Percentiles rank a stretch among this genome's conserved stretches.
Conservation (phyloP, 2,329 filamentous ascomycete genomes). For the Sarocladium brachiariae region DNA sequence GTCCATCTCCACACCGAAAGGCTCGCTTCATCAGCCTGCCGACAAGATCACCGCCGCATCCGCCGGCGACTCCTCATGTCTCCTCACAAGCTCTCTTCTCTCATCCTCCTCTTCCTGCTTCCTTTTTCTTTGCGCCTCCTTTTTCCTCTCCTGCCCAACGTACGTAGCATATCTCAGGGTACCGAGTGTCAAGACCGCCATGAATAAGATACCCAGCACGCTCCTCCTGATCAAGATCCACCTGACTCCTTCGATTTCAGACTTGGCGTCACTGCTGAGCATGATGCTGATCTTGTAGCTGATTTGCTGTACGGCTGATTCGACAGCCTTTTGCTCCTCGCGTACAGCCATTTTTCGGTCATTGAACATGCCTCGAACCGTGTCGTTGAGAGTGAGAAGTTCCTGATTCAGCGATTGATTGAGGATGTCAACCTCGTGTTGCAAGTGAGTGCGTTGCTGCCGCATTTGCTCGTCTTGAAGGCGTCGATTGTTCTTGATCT, state of each 20-base stretch:
- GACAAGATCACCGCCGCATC: slow-evolving; percentile 52
- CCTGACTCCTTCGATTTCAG: slow-evolving; percentile 81
- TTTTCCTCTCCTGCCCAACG: slow-evolving; percentile 41
- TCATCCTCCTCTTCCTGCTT: slow-evolving; percentile 37
- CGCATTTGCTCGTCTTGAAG: slow-evolving; percentile 74
- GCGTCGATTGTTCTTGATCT: slow-evolving; percentile 72
- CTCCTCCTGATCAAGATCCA: slow-evolving; percentile 71
- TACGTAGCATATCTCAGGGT: slow-evolving; percentile 56
- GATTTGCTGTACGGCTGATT: slow-evolving; percentile 83
- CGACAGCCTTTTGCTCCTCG: slow-evolving; percentile 78
- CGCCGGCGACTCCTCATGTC: slow-evolving; percentile 38
- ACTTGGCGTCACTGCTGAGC: slow-evolving; percentile 84
- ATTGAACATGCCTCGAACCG: slow-evolving; percentile 92
- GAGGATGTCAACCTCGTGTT: slow-evolving; percentile 93
- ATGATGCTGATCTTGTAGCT: slow-evolving; percentile 94
- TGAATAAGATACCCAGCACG: slow-evolving; percentile 58
- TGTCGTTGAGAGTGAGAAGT: slow-evolving; percentile 72
- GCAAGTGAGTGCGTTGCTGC: slow-evolving; percentile 74
- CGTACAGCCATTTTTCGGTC: slow-evolving; percentile 89
- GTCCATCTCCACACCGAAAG: not conserved
- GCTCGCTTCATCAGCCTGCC: slow-evolving; percentile 37
- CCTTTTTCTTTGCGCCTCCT: slow-evolving; percentile 35
- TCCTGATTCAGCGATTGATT: slow-evolving; percentile 82
- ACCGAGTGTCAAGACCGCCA: slow-evolving; percentile 54
- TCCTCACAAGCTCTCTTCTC: slow-evolving; percentile 36